Evolutionary conservation across 1,284 basidiomycete species (phyloP).

Genomic region (Xerocomus nothofagi): DNA sequence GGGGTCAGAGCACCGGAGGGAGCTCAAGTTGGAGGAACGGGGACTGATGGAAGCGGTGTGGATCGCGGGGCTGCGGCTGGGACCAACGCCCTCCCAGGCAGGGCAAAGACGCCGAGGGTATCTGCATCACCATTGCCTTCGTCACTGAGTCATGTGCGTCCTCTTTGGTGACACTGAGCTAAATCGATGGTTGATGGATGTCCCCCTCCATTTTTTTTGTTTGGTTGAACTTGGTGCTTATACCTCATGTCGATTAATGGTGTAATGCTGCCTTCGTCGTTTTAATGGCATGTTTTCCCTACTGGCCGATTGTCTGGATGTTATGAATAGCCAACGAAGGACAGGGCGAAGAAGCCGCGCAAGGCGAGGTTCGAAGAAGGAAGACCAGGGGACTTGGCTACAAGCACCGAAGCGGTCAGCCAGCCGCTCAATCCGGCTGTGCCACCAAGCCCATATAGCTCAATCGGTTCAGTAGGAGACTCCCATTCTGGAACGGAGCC

Average conservation of each 20-base stretch:
- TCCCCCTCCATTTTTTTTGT: constrained; percentile 10
- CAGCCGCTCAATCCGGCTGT: constrained; percentile 1
- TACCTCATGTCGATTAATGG: constrained; percentile 37
- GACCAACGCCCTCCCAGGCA: constrained; percentile 14
- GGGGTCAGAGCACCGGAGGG: constrained; percentile 46
- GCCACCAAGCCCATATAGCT: background rate
- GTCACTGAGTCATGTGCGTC: constrained; percentile 78
- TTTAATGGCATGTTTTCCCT: constrained; percentile 33
- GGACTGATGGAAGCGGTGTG: constrained; percentile 2
- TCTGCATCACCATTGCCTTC: constrained; percentile 40
- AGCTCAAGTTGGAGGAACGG: constrained; percentile 23
- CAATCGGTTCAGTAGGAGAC: background rate
- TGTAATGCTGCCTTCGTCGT: constrained; percentile 28
- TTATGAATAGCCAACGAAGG: constrained; percentile 62
- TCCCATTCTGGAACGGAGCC: background rate
- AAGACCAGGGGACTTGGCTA: background rate
- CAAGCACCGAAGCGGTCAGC: background rate
- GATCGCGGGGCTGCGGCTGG: constrained; percentile 20
- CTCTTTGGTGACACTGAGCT: constrained; percentile 58
- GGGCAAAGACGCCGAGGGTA: constrained; percentile 26
- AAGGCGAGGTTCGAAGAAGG: constrained; percentile 41
- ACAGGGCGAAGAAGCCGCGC: constrained; percentile 61
- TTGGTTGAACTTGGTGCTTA: constrained; percentile 25
- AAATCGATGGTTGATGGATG: constrained; percentile 36
- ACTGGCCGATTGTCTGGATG: constrained; percentile 30